These are phyloP conservation scores for Globisporangium alternatum DNA, from an alignment of 352 stramenopile genomes.

Conservation along the genomic window DNA sequence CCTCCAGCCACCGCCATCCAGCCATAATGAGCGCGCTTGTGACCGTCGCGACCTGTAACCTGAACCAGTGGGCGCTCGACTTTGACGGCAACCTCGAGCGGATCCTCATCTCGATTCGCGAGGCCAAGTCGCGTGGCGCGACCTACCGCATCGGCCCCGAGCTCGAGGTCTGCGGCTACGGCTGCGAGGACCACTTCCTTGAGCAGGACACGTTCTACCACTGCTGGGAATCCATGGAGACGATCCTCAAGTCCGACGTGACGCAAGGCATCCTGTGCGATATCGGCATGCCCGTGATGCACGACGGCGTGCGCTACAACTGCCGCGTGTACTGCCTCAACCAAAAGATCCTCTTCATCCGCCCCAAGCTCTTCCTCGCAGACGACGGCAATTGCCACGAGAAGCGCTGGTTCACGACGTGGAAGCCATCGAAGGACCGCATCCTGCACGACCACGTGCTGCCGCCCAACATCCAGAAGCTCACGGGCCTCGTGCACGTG, in stretches of 20 bases:
- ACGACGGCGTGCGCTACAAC: conserved; percentile 97
- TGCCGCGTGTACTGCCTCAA: conserved; percentile 95
- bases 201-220: conserved; percentile 98
- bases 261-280: conserved; percentile 96
- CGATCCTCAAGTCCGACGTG: conserved; percentile 79
- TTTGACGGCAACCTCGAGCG: conserved; percentile 96
- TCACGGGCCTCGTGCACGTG: conserved; percentile 73
- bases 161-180: conserved; percentile 98
- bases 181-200: conserved; percentile 99
- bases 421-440: conserved; percentile 52
- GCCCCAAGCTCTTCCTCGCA: conserved; percentile 92
- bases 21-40: conserved; percentile 81
- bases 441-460: conserved; percentile 78
- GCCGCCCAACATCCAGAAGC: conserved; percentile 76
- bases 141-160: conserved; percentile 96
- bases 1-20: background rate
- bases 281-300: conserved; percentile 97
- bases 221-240: conserved; percentile 94
- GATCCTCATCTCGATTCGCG: conserved; percentile 86
- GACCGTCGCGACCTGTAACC: conserved; percentile 97
- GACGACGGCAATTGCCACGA: conserved; percentile 99
- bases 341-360: conserved; percentile 92
- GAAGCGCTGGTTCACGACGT: conserved; percentile 91
- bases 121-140: conserved; percentile 83
- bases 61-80: conserved; percentile 99